phyloP scores from a whole-genome alignment of 164 flowering plant species.

The Echeveria elegans region DNA sequence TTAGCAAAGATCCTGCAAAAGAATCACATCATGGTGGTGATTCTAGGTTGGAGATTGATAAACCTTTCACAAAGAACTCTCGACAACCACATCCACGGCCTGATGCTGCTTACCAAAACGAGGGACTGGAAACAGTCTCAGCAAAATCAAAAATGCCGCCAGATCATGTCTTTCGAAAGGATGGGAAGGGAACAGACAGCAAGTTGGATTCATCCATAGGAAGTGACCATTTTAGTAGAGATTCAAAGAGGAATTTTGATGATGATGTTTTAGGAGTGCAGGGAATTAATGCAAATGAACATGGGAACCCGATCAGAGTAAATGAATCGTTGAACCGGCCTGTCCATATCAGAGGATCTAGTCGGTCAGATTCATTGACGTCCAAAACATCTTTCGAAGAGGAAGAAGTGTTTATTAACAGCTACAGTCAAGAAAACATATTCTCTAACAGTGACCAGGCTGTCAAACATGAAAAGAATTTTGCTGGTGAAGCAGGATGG shows the following conservation, averaged over 20 bases:
- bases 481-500: constrained; percentile 9
- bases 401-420: constrained; percentile 13
- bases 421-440: constrained; percentile 15
- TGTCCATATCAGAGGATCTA: constrained; percentile 14
- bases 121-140: not conserved
- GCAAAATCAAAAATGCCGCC: not conserved
- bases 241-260: not conserved
- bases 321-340: constrained; percentile 10
- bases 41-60: constrained; percentile 1
- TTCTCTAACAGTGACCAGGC: constrained; percentile 19
- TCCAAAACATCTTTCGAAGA: constrained; percentile 15
- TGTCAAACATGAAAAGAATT: constrained; percentile 17
- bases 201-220: not conserved
- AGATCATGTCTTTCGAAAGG: not conserved
- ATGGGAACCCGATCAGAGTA: constrained; percentile 14
- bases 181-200: not conserved
- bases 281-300: constrained; percentile 5
- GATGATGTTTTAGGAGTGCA: not conserved
- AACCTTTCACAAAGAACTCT: not conserved
- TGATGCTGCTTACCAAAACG: constrained; percentile 2
- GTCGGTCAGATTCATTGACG: constrained; percentile 20
- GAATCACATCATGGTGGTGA: not conserved
- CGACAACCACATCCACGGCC: not conserved
- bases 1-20: not conserved
- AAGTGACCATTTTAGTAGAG: not conserved